Percentiles rank a stretch among this genome's conserved stretches.
These are phyloP conservation scores for Tricholoma bakamatsutake DNA, from an alignment of 768 basidiomycete species.

Conservation along the genomic window DNA sequence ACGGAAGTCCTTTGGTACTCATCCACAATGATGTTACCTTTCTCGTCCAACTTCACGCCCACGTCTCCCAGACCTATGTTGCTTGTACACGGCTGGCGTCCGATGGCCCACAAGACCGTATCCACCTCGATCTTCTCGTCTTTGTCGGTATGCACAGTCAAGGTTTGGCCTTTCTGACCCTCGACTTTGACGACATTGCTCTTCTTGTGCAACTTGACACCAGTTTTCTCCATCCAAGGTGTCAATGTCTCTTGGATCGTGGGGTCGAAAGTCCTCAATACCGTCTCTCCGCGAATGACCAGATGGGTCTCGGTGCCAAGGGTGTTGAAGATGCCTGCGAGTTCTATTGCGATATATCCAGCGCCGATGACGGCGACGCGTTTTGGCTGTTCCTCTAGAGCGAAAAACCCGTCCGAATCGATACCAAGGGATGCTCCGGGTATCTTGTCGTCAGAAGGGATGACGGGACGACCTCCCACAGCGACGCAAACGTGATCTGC, in stretches of 20 bases:
- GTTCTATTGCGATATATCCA: slow-evolving; percentile 96
- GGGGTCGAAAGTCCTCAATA: slow-evolving; percentile 91
- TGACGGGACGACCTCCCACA: slow-evolving; percentile 79
- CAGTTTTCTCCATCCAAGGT: slow-evolving; percentile 90
- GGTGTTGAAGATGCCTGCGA: slow-evolving; percentile 89
- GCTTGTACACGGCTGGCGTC: slow-evolving; percentile 76
- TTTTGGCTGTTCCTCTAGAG: slow-evolving; percentile 83
- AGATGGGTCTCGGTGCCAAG: slow-evolving; percentile 91
- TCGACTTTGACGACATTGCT: slow-evolving; percentile 73
- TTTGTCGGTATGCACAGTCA: slow-evolving; percentile 71
- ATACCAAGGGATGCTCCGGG: slow-evolving; percentile 91
- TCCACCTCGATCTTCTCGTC: slow-evolving; percentile 85
- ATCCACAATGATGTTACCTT: slow-evolving; percentile 86
- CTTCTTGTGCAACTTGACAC: slow-evolving; percentile 80
- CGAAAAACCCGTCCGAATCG: slow-evolving; percentile 95
- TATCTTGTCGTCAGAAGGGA: slow-evolving; percentile 72
- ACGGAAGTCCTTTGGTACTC: slow-evolving; percentile 84
- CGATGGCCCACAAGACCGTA: slow-evolving; percentile 89
- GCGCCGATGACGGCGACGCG: slow-evolving; percentile 94
- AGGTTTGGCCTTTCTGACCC: slow-evolving; percentile 60
- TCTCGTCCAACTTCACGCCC: slow-evolving; percentile 68
- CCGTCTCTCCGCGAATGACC: slow-evolving; percentile 83
- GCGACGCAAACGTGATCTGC: slow-evolving; percentile 80
- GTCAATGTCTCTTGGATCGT: slow-evolving; percentile 78
- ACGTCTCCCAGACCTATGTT: slow-evolving; percentile 71